These are phyloP conservation scores for Eucalyptus victrix DNA, from an alignment of 345 rosid species.

Conservation along the genomic window DNA sequence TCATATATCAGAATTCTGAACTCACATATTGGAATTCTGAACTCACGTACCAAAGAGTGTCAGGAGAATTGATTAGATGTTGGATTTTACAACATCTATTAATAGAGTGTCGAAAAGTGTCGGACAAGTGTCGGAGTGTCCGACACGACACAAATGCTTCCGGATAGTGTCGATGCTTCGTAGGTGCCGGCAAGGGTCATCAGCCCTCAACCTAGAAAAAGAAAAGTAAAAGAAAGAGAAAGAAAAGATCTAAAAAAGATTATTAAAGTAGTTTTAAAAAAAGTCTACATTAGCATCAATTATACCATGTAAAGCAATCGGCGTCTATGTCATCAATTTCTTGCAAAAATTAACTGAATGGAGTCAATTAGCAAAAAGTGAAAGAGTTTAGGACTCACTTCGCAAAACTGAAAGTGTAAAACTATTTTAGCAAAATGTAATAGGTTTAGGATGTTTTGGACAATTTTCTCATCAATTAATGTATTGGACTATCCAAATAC, in stretches of 20 bases:
- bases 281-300: accelerated
- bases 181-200: accelerated
- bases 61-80: accelerated
- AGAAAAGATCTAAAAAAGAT: background rate
- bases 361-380: background rate
- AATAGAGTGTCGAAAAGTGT: accelerated
- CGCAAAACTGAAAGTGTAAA: background rate
- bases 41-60: too few species aligned
- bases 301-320: accelerated
- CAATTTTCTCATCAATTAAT: background rate
- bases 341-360: too few species aligned
- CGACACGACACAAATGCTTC: accelerated
- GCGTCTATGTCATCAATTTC: background rate
- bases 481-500: background rate
- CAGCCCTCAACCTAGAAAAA: background rate
- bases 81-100: too few species aligned
- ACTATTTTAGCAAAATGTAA: too few species aligned
- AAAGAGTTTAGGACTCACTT: background rate
- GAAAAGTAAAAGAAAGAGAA: background rate
- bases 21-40: accelerated
- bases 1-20: accelerated
- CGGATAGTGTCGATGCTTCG: accelerated
- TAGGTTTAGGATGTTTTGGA: background rate
- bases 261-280: too few species aligned
- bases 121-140: accelerated